These are phyloP conservation scores for Myxozyma lipomycoides DNA, from an alignment of 805 yeast genomes.

Conservation along the genomic window DNA sequence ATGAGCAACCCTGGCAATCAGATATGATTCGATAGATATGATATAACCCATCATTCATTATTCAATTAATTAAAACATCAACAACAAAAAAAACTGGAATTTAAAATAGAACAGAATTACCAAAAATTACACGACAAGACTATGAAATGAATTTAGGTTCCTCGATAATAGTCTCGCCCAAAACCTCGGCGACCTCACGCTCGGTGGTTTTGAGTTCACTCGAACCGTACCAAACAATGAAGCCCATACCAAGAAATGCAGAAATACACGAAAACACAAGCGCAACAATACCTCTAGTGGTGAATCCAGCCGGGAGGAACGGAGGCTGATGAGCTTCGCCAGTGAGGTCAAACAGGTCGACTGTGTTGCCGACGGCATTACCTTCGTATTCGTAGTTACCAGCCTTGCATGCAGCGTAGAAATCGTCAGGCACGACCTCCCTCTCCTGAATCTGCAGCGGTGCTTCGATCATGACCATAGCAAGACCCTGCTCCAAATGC, in stretches of 20 bases:
- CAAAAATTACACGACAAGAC: slow-evolving; percentile 2
- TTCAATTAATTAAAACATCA: too few species aligned
- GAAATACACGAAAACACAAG: slow-evolving; percentile 84
- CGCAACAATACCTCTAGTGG: slow-evolving; percentile 92
- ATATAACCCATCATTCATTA: too few species aligned
- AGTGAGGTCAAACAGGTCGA: slow-evolving; percentile 56
- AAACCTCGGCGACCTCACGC: slow-evolving; percentile 54
- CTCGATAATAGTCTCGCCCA: slow-evolving; percentile 47
- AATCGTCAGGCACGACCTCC: slow-evolving; percentile 61
- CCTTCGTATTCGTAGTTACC: slow-evolving; percentile 56
- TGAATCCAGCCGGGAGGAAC: slow-evolving; percentile 79
- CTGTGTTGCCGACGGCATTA: slow-evolving; percentile 84
- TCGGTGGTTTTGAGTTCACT: slow-evolving; percentile 73
- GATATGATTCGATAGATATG: too few species aligned
- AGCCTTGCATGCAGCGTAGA: slow-evolving; percentile 52
- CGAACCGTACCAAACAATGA: slow-evolving; percentile 80
- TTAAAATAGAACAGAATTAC: slow-evolving; percentile 1
- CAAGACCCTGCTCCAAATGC: slow-evolving; percentile 95
- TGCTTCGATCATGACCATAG: slow-evolving; percentile 75
- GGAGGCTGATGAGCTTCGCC: slow-evolving; percentile 69
- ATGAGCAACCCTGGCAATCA: too few species aligned
- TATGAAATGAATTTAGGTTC: slow-evolving; percentile 46
- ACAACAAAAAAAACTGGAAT: neutral
- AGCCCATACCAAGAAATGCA: slow-evolving; percentile 74
- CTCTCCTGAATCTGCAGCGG: slow-evolving; percentile 56